Evolutionary conservation across 257 asterid species (phyloP).

Genomic region (Capsicum rhomboideum): DNA sequence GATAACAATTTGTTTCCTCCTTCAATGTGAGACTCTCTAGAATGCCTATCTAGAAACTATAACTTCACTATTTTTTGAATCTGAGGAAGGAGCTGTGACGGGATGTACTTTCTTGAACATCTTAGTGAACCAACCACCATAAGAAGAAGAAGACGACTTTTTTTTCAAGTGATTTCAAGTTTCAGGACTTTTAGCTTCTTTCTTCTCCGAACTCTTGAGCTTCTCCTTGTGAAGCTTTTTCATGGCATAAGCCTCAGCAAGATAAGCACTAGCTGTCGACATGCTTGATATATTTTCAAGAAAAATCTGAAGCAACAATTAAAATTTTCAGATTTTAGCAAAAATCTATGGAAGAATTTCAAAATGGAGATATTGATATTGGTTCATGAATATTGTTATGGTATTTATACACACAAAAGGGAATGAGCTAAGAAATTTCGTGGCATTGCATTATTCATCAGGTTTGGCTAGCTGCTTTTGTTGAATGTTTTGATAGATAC

Average conservation of each 20-base stretch:
- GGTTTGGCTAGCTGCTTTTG: neutral
- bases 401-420: neutral
- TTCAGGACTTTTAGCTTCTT: neutral
- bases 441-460: neutral
- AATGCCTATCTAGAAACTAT: neutral
- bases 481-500: neutral
- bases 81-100: neutral
- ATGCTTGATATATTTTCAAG: neutral
- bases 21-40: neutral
- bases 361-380: neutral
- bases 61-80: neutral
- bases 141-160: neutral
- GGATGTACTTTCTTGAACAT: neutral
- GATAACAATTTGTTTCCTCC: neutral
- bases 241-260: conserved; percentile 26
- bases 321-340: too few species aligned
- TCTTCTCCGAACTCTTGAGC: conserved; percentile 8
- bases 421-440: neutral
- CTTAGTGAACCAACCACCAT: neutral
- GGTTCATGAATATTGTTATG: neutral
- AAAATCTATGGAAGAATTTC: too few species aligned
- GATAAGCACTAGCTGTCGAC: neutral
- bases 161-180: neutral
- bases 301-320: neutral
- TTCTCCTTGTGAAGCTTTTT: conserved; percentile 16